Evolutionary conservation across 2,329 filamentous ascomycete species (phyloP).

Genomic region (Meredithiella fracta): DNA sequence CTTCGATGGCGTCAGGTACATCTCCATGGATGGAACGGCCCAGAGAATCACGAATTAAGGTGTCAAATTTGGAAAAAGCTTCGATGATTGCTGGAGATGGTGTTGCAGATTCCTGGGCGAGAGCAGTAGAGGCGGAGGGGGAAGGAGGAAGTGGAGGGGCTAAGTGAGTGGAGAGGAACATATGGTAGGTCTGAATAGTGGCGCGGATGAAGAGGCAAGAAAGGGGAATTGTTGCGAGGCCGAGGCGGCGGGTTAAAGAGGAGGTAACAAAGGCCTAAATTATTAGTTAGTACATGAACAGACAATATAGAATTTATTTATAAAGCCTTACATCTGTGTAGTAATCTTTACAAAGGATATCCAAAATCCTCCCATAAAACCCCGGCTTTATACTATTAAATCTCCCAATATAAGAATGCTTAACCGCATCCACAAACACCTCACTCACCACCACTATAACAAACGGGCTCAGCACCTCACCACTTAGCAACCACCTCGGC

Average conservation of each 20-base stretch:
- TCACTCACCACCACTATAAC: constrained; percentile 88
- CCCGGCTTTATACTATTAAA: constrained; percentile 93
- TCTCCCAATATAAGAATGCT: constrained; percentile 94
- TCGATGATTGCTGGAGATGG: constrained; percentile 60
- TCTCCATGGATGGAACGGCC: constrained; percentile 54
- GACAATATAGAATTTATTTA: too few species aligned
- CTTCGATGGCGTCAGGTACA: constrained; percentile 21
- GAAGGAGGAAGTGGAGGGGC: constrained; percentile 51
- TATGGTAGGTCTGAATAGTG: constrained; percentile 89
- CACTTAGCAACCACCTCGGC: constrained; percentile 59
- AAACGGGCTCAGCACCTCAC: constrained; percentile 83
- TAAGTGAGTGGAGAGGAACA: constrained; percentile 83
- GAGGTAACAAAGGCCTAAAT: constrained; percentile 70
- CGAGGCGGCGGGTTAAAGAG: constrained; percentile 74
- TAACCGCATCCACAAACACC: constrained; percentile 92
- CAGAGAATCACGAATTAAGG: constrained; percentile 56
- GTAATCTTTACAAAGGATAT: constrained; percentile 93
- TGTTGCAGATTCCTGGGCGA: constrained; percentile 45
- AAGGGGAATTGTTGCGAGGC: constrained; percentile 78
- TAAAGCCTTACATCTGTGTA: constrained; percentile 63
- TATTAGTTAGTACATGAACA: too few species aligned
- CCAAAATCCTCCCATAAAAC: constrained; percentile 78
- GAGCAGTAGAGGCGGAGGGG: constrained; percentile 38
- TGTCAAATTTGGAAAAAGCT: constrained; percentile 63
- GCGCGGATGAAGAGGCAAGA: constrained; percentile 92